Percentiles rank a stretch among this genome's conserved stretches.
Evolutionary conservation across 176 grass and related monocot genomes (phyloP).

Genomic region (Phoenix dactylifera): DNA sequence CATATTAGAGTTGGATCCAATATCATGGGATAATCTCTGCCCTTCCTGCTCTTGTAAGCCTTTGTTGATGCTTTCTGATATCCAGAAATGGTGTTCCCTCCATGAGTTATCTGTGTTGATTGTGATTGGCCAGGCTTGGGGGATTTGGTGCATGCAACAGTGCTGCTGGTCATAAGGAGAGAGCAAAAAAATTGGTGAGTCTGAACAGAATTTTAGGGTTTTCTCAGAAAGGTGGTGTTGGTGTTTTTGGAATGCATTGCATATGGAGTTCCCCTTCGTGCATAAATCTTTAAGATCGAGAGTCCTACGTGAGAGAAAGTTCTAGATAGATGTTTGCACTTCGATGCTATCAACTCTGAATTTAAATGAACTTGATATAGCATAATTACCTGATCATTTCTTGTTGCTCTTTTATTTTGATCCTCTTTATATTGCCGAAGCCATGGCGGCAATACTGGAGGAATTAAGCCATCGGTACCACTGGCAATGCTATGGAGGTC

Average conservation of each 20-base stretch:
- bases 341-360: background rate
- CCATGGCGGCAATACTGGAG: conserved; percentile 64
- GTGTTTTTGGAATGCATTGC: conserved; percentile 19
- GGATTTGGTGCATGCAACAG: background rate
- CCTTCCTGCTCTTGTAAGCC: no score
- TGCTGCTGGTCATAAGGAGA: conserved; percentile 19
- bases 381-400: conserved; percentile 36
- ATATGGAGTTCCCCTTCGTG: conserved; percentile 53
- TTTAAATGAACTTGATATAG: background rate
- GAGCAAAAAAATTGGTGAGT: conserved; percentile 25
- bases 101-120: no score
- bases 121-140: no score
- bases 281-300: conserved; percentile 35
- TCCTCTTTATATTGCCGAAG: conserved; percentile 44
- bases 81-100: no score
- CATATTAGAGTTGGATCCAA: background rate
- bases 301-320: conserved; percentile 23
- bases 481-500: conserved; percentile 1
- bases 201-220: conserved; percentile 27
- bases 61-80: no score
- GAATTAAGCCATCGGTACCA: conserved; percentile 3
- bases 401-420: background rate
- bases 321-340: background rate
- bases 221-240: conserved; percentile 11
- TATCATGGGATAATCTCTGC: no score